Evolutionary conservation across 2,329 filamentous ascomycete species (phyloP).

Genomic region (Fusarium sp.): DNA sequence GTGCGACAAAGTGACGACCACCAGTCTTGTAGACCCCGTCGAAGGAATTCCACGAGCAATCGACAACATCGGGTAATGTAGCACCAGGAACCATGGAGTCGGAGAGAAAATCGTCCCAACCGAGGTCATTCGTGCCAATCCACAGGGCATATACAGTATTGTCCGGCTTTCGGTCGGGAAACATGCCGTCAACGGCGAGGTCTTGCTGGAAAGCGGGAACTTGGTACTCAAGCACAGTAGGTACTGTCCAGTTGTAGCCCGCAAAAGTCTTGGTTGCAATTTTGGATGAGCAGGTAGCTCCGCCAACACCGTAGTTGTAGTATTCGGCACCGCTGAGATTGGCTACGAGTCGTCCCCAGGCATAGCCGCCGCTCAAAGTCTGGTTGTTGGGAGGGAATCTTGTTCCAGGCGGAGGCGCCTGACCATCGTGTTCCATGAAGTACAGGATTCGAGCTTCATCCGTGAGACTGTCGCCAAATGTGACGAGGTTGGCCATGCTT

Average conservation of each 20-base stretch:
- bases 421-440: neutral
- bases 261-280: neutral
- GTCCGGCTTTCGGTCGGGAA: neutral
- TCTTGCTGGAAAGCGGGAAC: neutral
- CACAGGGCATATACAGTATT: neutral
- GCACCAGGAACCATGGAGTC: neutral
- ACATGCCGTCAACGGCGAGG: neutral
- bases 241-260: neutral
- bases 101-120: neutral
- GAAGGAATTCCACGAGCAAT: neutral
- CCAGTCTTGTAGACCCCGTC: neutral
- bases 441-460: neutral
- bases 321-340: neutral
- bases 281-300: neutral
- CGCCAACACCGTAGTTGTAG: neutral
- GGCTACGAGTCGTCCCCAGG: neutral
- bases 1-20: neutral
- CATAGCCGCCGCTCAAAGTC: neutral
- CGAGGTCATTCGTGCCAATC: neutral
- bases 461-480: neutral
- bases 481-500: neutral
- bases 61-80: neutral
- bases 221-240: neutral
- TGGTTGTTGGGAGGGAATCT: slow-evolving; percentile 4
- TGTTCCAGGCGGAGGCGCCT: neutral